phyloP scores from a whole-genome alignment of 805 yeast species.

The Saccharomycopsis javanensis region DNA sequence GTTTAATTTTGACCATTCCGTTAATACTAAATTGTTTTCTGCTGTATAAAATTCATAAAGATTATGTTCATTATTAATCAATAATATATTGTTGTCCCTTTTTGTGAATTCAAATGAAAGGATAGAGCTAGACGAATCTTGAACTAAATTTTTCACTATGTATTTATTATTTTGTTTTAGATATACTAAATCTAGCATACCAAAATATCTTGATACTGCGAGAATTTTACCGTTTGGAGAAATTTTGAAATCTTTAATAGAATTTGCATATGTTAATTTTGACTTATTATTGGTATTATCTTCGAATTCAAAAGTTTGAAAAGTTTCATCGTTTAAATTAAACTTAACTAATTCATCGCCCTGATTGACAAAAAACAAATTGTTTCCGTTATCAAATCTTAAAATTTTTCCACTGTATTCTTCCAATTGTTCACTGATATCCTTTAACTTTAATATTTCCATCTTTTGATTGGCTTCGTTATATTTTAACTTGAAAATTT shows the following conservation, averaged over 20 bases:
- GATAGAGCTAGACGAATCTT: constrained; percentile 49
- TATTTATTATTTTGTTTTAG: constrained; percentile 24
- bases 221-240: constrained; percentile 36
- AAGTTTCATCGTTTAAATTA: constrained; percentile 21
- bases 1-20: constrained; percentile 74
- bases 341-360: constrained; percentile 51
- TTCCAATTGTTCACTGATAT: constrained; percentile 29
- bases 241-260: constrained; percentile 44
- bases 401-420: constrained; percentile 48
- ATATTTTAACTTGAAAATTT: constrained; percentile 54
- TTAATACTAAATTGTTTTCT: constrained; percentile 32
- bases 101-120: constrained; percentile 51
- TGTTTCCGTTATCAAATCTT: constrained; percentile 35
- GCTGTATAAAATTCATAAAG: constrained; percentile 52
- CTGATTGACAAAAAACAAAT: constrained; percentile 38
- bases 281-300: constrained; percentile 29
- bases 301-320: constrained; percentile 30
- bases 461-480: constrained; percentile 30
- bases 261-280: constrained; percentile 38
- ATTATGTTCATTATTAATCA: constrained; percentile 65
- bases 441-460: constrained; percentile 43
- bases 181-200: constrained; percentile 46
- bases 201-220: constrained; percentile 51
- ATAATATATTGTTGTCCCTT: constrained; percentile 39
- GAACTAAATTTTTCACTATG: constrained; percentile 22